Percentiles rank a stretch among this genome's conserved stretches.
These are phyloP conservation scores for Catunica adiposa DNA, from an alignment of 2,329 filamentous ascomycete species.

Conservation along the genomic window DNA sequence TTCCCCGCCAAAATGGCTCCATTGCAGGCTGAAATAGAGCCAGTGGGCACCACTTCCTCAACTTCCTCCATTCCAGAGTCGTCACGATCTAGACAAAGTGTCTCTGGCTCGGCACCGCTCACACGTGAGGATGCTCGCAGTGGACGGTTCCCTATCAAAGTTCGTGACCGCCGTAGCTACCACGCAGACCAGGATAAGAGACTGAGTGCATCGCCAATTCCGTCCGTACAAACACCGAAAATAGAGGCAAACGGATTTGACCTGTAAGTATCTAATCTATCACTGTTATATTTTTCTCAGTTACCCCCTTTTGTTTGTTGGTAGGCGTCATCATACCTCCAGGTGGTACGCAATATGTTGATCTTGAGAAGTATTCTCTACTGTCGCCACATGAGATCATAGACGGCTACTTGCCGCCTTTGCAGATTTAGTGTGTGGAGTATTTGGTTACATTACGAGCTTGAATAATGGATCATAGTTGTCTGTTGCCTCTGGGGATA, in stretches of 20 bases:
- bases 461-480: too few species aligned
- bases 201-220: constrained; percentile 2
- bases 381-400: neutral
- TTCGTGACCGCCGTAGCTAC: constrained; percentile 9
- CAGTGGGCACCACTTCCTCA: constrained; percentile 1
- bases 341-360: too few species aligned
- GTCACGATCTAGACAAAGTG: neutral
- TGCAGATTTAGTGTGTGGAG: neutral
- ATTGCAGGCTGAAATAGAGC: constrained; percentile 3
- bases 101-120: neutral
- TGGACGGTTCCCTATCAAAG: constrained; percentile 12
- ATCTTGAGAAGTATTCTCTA: neutral
- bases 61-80: neutral
- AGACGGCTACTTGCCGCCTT: neutral
- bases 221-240: constrained; percentile 1
- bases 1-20: constrained; percentile 3
- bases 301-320: too few species aligned
- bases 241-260: constrained; percentile 6
- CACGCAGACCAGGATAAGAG: constrained; percentile 7
- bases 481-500: too few species aligned
- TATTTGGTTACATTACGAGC: neutral
- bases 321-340: too few species aligned
- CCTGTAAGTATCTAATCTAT: constrained; percentile 9
- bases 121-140: constrained; percentile 8
- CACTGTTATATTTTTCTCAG: neutral